Conservation (phyloP, 371 early-diverging fungal species). For the Mucor saturninus region DNA sequence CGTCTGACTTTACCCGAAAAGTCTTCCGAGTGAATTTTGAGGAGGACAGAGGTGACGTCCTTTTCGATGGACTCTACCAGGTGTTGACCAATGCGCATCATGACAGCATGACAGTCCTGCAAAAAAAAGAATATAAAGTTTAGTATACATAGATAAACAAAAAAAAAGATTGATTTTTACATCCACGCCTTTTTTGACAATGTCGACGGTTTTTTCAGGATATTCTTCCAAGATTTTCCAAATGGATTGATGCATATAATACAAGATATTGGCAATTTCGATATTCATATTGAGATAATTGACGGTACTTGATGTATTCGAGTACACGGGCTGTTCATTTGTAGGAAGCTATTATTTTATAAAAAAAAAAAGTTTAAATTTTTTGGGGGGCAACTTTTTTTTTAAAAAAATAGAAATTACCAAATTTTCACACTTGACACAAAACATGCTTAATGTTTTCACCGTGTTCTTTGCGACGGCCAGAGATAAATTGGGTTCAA, state of each 20-base stretch:
- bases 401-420: conserved; percentile 13
- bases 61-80: conserved; percentile 52
- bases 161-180: conserved; percentile 30
- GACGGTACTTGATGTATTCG: conserved; percentile 42
- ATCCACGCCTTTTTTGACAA: conserved; percentile 51
- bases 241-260: conserved; percentile 59
- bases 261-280: conserved; percentile 63
- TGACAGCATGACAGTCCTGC: conserved; percentile 55
- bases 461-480: conserved; percentile 58
- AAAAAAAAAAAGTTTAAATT: neutral
- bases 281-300: conserved; percentile 57
- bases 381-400: neutral
- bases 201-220: conserved; percentile 49
- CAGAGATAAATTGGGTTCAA: conserved; percentile 59
- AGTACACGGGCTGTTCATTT: conserved; percentile 42
- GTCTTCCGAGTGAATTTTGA: conserved; percentile 70
- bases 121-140: neutral
- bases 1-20: conserved; percentile 45
- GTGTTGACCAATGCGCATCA: conserved; percentile 58
- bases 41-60: conserved; percentile 53
- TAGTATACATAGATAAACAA: neutral
- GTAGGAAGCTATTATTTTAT: conserved; percentile 13
- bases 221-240: conserved; percentile 64
- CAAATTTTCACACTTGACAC: conserved; percentile 58
- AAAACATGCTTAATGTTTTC: conserved; percentile 61